Evolutionary conservation across 176 grass and related monocot species (phyloP).

Genomic region (Aechmea fasciata): DNA sequence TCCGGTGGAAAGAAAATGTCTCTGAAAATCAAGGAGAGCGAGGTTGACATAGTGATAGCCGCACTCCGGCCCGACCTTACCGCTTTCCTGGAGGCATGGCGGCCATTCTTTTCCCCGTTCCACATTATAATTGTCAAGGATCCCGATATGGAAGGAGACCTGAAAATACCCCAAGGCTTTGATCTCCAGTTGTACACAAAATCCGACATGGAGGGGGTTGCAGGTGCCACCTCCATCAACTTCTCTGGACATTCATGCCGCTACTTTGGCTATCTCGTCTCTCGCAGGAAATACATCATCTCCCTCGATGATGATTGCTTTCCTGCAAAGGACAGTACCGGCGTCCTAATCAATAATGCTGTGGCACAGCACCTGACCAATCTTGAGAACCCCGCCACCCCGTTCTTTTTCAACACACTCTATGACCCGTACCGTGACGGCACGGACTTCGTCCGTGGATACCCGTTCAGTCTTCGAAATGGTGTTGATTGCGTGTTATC

Average conservation of each 20-base stretch:
- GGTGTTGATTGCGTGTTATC: conserved; percentile 77
- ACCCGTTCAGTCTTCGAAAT: conserved; percentile 79
- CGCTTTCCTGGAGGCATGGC: conserved; percentile 77
- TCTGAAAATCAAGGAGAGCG: conserved; percentile 55
- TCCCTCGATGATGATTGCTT: conserved; percentile 79
- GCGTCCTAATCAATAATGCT: conserved; percentile 40
- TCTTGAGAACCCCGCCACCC: conserved; percentile 63
- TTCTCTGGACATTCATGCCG: conserved; percentile 71
- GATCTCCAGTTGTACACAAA: conserved; percentile 69
- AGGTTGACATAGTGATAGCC: conserved; percentile 91
- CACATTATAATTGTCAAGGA: conserved; percentile 86
- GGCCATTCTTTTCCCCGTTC: conserved; percentile 79
- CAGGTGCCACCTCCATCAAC: conserved; percentile 49
- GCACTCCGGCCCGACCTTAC: conserved; percentile 68
- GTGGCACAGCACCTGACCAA: conserved; percentile 75
- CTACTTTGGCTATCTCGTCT: conserved; percentile 83
- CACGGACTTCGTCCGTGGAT: conserved; percentile 92
- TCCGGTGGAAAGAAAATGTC: conserved; percentile 45
- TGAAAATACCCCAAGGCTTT: conserved; percentile 66
- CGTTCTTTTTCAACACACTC: conserved; percentile 91
- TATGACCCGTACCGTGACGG: conserved; percentile 76
- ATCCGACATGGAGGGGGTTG: conserved; percentile 52
- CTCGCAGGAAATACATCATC: conserved; percentile 72
- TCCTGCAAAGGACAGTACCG: conserved; percentile 59
- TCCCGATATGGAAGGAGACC: conserved; percentile 49